phyloP scores from a whole-genome alignment of 768 basidiomycete genomes.

The Leccinum broughii region DNA sequence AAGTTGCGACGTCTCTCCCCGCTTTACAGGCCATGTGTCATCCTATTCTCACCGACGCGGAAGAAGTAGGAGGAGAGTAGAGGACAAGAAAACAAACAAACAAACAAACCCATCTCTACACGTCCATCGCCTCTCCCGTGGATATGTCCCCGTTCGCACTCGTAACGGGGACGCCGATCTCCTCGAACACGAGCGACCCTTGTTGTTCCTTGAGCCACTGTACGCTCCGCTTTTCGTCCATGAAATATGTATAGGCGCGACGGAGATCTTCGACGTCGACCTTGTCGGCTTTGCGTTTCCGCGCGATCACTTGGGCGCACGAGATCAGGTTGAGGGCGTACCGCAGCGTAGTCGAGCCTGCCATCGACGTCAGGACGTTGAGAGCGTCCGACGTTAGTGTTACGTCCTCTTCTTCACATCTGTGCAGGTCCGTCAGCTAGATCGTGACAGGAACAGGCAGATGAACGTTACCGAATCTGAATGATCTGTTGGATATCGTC shows the following conservation, averaged over 20 bases:
- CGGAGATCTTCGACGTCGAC: slow-evolving; percentile 87
- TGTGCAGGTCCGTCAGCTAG: slow-evolving; percentile 28
- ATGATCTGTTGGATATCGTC: slow-evolving; percentile 92
- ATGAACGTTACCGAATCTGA: slow-evolving; percentile 66
- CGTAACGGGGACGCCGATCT: slow-evolving; percentile 43
- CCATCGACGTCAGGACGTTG: slow-evolving; percentile 86
- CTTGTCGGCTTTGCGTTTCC: slow-evolving; percentile 74
- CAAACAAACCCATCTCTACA: slow-evolving; percentile 10
- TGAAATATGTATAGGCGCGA: slow-evolving; percentile 84
- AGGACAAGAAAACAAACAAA: not conserved
- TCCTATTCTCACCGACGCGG: not conserved
- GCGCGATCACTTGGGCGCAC: slow-evolving; percentile 82
- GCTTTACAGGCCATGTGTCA: not conserved
- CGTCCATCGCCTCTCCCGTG: slow-evolving; percentile 38
- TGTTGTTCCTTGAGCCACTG: slow-evolving; percentile 90
- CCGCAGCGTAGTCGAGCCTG: slow-evolving; percentile 83
- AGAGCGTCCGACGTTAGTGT: slow-evolving; percentile 71
- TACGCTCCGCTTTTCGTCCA: slow-evolving; percentile 91
- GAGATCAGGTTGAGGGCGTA: slow-evolving; percentile 96
- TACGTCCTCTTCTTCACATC: slow-evolving; percentile 95
- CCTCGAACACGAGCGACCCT: slow-evolving; percentile 72
- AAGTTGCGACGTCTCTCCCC: not conserved
- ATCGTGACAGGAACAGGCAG: not conserved
- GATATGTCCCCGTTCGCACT: slow-evolving; percentile 31
- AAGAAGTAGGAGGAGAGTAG: not conserved